Conservation (phyloP, 257 asterid species). For the Solanum tarapatanum region DNA sequence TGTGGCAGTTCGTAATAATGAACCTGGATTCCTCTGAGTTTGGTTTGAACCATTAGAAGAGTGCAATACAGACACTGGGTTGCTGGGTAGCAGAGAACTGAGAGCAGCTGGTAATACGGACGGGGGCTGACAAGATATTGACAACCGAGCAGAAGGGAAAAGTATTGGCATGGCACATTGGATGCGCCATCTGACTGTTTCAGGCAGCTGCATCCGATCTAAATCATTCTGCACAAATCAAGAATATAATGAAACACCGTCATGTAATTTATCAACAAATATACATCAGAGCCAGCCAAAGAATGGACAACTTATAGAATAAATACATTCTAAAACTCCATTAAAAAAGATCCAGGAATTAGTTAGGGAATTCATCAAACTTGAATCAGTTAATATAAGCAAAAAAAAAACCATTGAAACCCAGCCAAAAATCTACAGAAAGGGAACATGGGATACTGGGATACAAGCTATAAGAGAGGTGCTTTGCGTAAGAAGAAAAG, state of each 20-base stretch:
- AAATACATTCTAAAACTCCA: not conserved
- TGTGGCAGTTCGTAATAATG: constrained; percentile 39
- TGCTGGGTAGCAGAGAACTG: constrained; percentile 59
- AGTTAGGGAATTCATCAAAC: not conserved
- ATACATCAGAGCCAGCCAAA: not conserved
- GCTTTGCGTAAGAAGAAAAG: not conserved
- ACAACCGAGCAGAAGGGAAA: constrained; percentile 34
- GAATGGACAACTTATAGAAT: not conserved
- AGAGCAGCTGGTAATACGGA: constrained; percentile 56
- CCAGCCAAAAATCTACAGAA: not conserved
- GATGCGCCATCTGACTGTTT: constrained; percentile 68
- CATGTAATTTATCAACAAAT: not conserved
- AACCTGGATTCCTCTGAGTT: constrained; percentile 38
- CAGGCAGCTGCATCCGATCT: constrained; percentile 83
- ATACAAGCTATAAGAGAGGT: not conserved
- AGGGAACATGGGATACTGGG: not conserved
- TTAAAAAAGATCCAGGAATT: not conserved
- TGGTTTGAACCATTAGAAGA: constrained; percentile 24
- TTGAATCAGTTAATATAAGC: not conserved
- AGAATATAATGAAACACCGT: not conserved
- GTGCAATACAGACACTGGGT: constrained; percentile 30
- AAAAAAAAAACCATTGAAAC: not conserved
- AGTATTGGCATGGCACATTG: constrained; percentile 87
- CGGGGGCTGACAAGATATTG: constrained; percentile 70
- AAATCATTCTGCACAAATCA: constrained; percentile 59